phyloP scores from a whole-genome alignment of 2,329 filamentous ascomycete species.

The Mycosphaerella arachidis region DNA sequence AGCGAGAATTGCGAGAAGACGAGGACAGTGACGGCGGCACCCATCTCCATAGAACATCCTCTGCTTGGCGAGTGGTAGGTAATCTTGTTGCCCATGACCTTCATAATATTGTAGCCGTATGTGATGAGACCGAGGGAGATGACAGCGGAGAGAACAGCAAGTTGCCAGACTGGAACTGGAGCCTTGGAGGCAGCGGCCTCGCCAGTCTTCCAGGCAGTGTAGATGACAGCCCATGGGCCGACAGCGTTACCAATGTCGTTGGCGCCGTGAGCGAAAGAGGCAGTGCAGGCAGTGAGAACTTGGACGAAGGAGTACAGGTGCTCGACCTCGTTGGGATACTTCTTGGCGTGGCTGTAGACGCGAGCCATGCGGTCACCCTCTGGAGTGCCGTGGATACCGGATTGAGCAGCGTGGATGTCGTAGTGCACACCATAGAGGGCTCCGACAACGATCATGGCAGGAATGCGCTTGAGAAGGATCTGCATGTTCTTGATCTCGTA shows the following conservation, averaged over 20 bases:
- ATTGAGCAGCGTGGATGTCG: constrained; percentile 74
- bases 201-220: constrained; percentile 54
- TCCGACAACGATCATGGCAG: constrained; percentile 60
- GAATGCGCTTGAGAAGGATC: constrained; percentile 58
- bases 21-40: constrained; percentile 59
- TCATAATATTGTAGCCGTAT: constrained; percentile 63
- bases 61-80: constrained; percentile 56
- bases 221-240: constrained; percentile 61
- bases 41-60: constrained; percentile 56
- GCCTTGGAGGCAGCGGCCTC: constrained; percentile 53
- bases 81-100: constrained; percentile 55
- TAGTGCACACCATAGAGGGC: constrained; percentile 72
- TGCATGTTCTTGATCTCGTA: constrained; percentile 71
- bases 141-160: constrained; percentile 59
- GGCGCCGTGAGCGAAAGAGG: constrained; percentile 66
- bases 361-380: constrained; percentile 66
- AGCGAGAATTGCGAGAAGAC: constrained; percentile 59
- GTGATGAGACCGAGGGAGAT: constrained; percentile 57
- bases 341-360: constrained; percentile 52
- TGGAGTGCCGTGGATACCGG: constrained; percentile 65
- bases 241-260: constrained; percentile 64
- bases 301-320: constrained; percentile 64
- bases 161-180: constrained; percentile 68
- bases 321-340: constrained; percentile 61
- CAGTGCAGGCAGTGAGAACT: constrained; percentile 64